Percentiles rank a stretch among this genome's conserved stretches.
phyloP scores from a whole-genome alignment of 305 asterid species.

The Fraxinus greggii region DNA sequence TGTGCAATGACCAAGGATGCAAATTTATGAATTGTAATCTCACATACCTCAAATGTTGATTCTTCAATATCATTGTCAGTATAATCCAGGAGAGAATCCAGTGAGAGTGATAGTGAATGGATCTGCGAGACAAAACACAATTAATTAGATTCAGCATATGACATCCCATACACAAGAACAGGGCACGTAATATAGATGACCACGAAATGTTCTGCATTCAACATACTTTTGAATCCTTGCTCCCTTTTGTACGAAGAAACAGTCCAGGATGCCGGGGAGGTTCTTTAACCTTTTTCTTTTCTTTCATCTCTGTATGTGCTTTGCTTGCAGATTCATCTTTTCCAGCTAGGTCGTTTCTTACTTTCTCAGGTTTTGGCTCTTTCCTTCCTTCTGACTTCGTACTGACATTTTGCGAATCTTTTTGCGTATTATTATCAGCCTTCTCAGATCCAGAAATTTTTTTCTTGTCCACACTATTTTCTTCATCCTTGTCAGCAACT shows the following conservation, averaged over 20 bases:
- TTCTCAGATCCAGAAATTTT: slow-evolving; percentile 37
- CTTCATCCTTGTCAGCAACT: slow-evolving; percentile 38
- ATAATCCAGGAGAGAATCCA: slow-evolving; percentile 94
- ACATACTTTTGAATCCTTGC: slow-evolving; percentile 74
- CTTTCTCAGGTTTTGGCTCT: slow-evolving; percentile 48
- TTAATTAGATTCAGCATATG: slow-evolving; percentile 14
- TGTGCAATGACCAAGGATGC: slow-evolving; percentile 7
- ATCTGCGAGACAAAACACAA: slow-evolving; percentile 44
- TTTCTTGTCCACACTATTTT: slow-evolving; percentile 31
- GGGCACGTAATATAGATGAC: not conserved
- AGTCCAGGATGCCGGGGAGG: slow-evolving; percentile 93
- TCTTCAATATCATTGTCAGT: slow-evolving; percentile 77
- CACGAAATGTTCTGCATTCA: not conserved
- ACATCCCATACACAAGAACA: slow-evolving; percentile 9
- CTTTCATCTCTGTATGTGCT: slow-evolving; percentile 46
- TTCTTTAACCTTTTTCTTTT: slow-evolving; percentile 58
- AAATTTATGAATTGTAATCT: not conserved
- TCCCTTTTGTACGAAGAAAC: slow-evolving; percentile 67
- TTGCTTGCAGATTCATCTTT: slow-evolving; percentile 45
- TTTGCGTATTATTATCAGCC: slow-evolving; percentile 29
- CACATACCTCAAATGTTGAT: slow-evolving; percentile 78
- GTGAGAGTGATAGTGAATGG: slow-evolving; percentile 81
- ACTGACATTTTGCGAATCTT: slow-evolving; percentile 37
- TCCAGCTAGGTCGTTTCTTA: slow-evolving; percentile 37
- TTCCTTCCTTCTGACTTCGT: slow-evolving; percentile 46